These are phyloP conservation scores for Trichoderma sp. DNA, from an alignment of 2,329 filamentous ascomycete genomes.

Conservation along the genomic window DNA sequence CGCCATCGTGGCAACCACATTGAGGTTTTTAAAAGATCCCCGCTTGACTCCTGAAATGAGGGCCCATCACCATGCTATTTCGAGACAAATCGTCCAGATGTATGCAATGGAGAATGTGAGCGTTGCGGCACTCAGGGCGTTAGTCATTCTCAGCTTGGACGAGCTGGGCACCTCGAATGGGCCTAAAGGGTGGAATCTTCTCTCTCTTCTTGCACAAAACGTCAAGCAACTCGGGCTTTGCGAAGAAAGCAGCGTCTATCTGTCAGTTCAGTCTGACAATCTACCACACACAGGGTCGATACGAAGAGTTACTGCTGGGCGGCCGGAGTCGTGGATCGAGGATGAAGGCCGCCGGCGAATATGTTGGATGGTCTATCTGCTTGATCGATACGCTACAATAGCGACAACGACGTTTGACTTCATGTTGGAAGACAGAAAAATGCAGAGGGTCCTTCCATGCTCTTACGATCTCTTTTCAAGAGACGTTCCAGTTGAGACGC, in stretches of 20 bases:
- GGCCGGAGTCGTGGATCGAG: slow-evolving; percentile 45
- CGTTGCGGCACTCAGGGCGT: slow-evolving; percentile 39
- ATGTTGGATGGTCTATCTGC: slow-evolving; percentile 46
- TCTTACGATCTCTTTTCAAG: slow-evolving; percentile 46
- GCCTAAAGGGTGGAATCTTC: slow-evolving; percentile 42
- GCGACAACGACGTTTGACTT: slow-evolving; percentile 43
- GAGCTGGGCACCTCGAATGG: slow-evolving; percentile 44
- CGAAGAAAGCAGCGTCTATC: slow-evolving; percentile 40
- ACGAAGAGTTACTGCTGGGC: slow-evolving; percentile 35
- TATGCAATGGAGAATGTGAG: slow-evolving; percentile 44
- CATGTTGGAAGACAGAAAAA: slow-evolving; percentile 40
- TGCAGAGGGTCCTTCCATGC: slow-evolving; percentile 42
- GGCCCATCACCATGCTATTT: slow-evolving; percentile 40
- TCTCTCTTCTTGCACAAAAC: slow-evolving; percentile 40
- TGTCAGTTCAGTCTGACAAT: slow-evolving; percentile 35
- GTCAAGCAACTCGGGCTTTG: slow-evolving; percentile 40
- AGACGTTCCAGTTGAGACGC: slow-evolving; percentile 44
- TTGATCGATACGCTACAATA: slow-evolving; percentile 45
- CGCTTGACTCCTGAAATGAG: slow-evolving; percentile 39
- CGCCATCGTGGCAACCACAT: slow-evolving; percentile 44
- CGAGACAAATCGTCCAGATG: slow-evolving; percentile 40
- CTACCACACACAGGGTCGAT: slow-evolving; percentile 36
- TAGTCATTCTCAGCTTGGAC: slow-evolving; percentile 43
- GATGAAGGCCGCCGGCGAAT: slow-evolving; percentile 43
- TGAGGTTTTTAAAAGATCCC: slow-evolving; percentile 43